phyloP scores from a whole-genome alignment of 805 yeast species.

The Starmerella vaccinii region DNA sequence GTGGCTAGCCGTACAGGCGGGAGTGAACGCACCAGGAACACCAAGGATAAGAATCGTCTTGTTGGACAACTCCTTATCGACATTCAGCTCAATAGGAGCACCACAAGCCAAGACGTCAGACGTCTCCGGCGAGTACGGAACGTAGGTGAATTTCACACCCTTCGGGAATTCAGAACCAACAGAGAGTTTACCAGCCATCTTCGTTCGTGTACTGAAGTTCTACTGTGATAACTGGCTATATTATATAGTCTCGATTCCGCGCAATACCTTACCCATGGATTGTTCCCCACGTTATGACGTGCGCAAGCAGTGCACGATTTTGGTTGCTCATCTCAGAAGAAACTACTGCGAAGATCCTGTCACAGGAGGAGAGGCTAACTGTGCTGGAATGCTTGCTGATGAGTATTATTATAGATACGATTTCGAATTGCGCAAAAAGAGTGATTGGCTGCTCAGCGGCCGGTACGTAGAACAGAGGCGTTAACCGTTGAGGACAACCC shows the following conservation, averaged over 20 bases:
- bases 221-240: too few relatives aligned
- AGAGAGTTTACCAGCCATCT: slow-evolving; percentile 11
- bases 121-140: slow-evolving; percentile 30
- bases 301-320: not conserved
- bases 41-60: slow-evolving; percentile 60
- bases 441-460: too few relatives aligned
- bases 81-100: slow-evolving; percentile 31
- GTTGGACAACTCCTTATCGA: slow-evolving; percentile 31
- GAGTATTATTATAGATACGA: too few relatives aligned
- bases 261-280: slow-evolving; percentile 5
- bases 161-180: slow-evolving; percentile 28
- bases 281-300: not conserved
- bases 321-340: not conserved
- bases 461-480: too few relatives aligned
- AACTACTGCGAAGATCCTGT: too few relatives aligned
- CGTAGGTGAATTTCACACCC: slow-evolving; percentile 30
- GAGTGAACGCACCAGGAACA: slow-evolving; percentile 84
- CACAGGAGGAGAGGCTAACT: too few relatives aligned
- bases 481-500: too few relatives aligned
- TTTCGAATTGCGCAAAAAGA: too few relatives aligned
- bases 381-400: too few relatives aligned
- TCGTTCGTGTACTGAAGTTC: too few relatives aligned
- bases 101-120: slow-evolving; percentile 33
- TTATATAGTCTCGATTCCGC: not conserved
- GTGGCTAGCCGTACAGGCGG: slow-evolving; percentile 64